Evolutionary conservation across 306 rosid genomes (phyloP).

Genomic region (Prunus fruticosa): DNA sequence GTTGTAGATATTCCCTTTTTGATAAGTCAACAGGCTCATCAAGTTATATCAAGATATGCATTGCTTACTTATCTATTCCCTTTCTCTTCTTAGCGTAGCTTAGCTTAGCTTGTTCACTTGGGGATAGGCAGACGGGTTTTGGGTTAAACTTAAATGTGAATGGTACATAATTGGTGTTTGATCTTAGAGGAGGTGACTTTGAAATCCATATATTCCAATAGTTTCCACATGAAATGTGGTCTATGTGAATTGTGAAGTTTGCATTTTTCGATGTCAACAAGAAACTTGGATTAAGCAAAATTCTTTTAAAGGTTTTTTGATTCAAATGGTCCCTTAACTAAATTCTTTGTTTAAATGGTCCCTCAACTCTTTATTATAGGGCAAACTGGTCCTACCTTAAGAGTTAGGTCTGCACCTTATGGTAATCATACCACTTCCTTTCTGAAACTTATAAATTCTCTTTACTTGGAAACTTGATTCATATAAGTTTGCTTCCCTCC

Average conservation of each 20-base stretch:
- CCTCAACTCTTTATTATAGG: no score
- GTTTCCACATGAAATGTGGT: background rate
- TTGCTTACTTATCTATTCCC: background rate
- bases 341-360: no score
- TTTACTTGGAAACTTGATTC: background rate
- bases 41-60: background rate
- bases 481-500: background rate
- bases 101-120: background rate
- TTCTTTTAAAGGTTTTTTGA: background rate
- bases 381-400: no score
- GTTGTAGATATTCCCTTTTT: background rate
- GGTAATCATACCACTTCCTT: background rate
- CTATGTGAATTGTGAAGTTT: background rate
- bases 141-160: background rate
- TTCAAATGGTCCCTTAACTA: no score
- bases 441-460: background rate
- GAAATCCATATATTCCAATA: background rate
- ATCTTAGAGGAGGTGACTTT: background rate
- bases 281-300: background rate
- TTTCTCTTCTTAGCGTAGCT: background rate
- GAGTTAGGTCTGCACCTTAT: background rate
- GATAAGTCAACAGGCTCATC: background rate
- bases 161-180: background rate
- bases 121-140: background rate
- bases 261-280: background rate